A percentile compares a stretch with the other conserved stretches of the same genome.
phyloP scores from a whole-genome alignment of 768 basidiomycete species.

The Daedalea quercina region DNA sequence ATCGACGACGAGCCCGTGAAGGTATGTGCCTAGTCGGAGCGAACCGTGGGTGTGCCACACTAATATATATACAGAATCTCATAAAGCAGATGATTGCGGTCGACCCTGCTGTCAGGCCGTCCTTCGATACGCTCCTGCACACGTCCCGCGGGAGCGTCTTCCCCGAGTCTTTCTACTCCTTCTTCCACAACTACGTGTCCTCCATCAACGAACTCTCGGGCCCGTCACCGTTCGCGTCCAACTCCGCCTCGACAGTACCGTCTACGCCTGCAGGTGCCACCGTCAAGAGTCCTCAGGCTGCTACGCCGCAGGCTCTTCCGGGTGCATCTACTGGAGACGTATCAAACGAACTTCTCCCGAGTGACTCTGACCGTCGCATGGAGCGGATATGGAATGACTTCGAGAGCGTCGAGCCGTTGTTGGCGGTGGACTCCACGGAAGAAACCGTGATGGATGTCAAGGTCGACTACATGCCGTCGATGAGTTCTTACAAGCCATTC shows the following conservation, averaged over 20 bases:
- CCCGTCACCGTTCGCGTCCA: constrained; percentile 32
- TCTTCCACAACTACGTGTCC: constrained; percentile 84
- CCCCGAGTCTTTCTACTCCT: constrained; percentile 92
- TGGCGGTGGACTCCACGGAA: constrained; percentile 41
- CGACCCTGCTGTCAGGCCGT: constrained; percentile 68
- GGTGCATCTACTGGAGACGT: constrained; percentile 7
- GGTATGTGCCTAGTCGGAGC: constrained; percentile 39
- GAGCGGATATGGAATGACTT: constrained; percentile 87
- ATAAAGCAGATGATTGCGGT: constrained; percentile 88
- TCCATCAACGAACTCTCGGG: constrained; percentile 66
- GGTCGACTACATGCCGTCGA: constrained; percentile 44
- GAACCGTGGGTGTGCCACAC: neutral
- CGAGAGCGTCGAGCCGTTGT: constrained; percentile 70
- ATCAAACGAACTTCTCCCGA: constrained; percentile 42
- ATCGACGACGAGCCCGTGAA: constrained; percentile 80
- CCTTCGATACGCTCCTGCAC: constrained; percentile 75
- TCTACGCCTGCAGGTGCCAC: constrained; percentile 28
- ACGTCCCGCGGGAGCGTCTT: constrained; percentile 74
- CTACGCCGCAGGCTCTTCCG: constrained; percentile 1
- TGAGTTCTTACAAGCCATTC: constrained; percentile 41
- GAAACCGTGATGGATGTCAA: constrained; percentile 47
- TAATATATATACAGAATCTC: constrained; percentile 47
- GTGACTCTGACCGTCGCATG: constrained; percentile 79
- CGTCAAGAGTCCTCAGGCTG: constrained; percentile 1
- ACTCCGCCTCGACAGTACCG: constrained; percentile 21